These are phyloP conservation scores for Hygrocybe punicea DNA, from an alignment of 768 basidiomycete species.

Conservation along the genomic window DNA sequence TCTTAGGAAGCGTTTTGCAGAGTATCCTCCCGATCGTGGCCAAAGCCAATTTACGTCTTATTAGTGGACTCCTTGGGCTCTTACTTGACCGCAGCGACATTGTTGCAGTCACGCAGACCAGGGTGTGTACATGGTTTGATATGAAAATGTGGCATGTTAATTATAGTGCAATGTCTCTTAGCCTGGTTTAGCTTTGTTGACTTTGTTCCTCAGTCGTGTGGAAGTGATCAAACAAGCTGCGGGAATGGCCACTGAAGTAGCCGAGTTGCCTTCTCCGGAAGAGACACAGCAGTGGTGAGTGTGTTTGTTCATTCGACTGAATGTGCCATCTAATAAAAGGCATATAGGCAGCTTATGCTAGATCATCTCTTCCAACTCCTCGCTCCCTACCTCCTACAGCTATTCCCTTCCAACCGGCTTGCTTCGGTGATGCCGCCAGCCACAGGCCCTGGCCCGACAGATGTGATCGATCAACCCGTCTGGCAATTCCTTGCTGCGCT, in stretches of 20 bases:
- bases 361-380: conserved; percentile 82
- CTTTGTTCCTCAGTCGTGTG: conserved; percentile 88
- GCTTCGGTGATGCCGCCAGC: conserved; percentile 38
- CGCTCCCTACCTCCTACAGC: conserved; percentile 65
- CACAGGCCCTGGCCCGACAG: conserved; percentile 41
- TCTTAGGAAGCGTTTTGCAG: conserved; percentile 81
- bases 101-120: conserved; percentile 68
- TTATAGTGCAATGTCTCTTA: conserved; percentile 27
- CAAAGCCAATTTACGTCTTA: conserved; percentile 71
- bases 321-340: conserved; percentile 7
- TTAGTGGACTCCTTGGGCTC: conserved; percentile 83
- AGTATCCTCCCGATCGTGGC: conserved; percentile 81
- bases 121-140: conserved; percentile 48
- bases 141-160: conserved; percentile 6
- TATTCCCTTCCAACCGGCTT: conserved; percentile 89
- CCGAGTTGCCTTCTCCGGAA: conserved; percentile 60
- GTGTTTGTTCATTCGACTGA: neutral
- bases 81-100: conserved; percentile 78
- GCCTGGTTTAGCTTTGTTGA: conserved; percentile 91
- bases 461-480: conserved; percentile 82
- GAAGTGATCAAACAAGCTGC: conserved; percentile 82
- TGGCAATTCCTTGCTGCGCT: conserved; percentile 92
- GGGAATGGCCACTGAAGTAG: conserved; percentile 46
- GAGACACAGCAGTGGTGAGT: conserved; percentile 75
- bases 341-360: conserved; percentile 77